A percentile compares a stretch with the other conserved stretches of the same genome.
Conservation (phyloP, 768 basidiomycete species). For the Candolleomyces aberdarensis region DNA sequence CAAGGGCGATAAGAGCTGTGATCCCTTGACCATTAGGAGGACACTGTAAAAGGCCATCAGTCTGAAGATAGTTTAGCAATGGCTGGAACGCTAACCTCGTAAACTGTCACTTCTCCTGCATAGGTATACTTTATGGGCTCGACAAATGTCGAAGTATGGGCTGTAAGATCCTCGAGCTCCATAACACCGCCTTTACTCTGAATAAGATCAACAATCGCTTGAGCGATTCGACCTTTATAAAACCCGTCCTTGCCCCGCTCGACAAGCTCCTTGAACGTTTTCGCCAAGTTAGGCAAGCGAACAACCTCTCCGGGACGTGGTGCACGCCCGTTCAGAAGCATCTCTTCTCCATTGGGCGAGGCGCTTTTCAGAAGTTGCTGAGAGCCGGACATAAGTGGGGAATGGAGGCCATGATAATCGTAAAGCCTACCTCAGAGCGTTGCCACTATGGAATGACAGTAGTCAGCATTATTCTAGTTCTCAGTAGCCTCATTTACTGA, state of each 20-base stretch:
- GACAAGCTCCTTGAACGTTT: conserved; percentile 78
- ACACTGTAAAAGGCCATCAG: conserved; percentile 50
- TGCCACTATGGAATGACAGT: conserved; percentile 41
- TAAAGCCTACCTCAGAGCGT: conserved; percentile 46
- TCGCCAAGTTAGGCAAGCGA: conserved; percentile 75
- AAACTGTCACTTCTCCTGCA: conserved; percentile 79
- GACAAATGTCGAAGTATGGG: conserved; percentile 74
- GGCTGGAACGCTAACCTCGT: conserved; percentile 58
- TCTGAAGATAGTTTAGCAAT: neutral
- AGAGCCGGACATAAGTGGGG: neutral
- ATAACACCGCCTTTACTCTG: conserved; percentile 88
- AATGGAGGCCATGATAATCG: neutral
- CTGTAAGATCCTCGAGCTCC: conserved; percentile 91
- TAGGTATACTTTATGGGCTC: conserved; percentile 93
- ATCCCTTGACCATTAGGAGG: conserved; percentile 98
- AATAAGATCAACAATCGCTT: conserved; percentile 85
- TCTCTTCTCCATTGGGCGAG: conserved; percentile 82
- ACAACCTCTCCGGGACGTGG: conserved; percentile 86
- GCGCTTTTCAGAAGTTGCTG: conserved; percentile 72
- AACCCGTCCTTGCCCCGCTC: conserved; percentile 87
- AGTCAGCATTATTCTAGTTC: neutral
- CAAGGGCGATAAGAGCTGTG: conserved; percentile 88
- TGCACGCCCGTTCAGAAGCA: conserved; percentile 81
- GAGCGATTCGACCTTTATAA: conserved; percentile 88
- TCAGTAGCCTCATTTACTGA: conserved; percentile 21